phyloP scores from a whole-genome alignment of 306 rosid genomes.

The Albizia julibrissin region DNA sequence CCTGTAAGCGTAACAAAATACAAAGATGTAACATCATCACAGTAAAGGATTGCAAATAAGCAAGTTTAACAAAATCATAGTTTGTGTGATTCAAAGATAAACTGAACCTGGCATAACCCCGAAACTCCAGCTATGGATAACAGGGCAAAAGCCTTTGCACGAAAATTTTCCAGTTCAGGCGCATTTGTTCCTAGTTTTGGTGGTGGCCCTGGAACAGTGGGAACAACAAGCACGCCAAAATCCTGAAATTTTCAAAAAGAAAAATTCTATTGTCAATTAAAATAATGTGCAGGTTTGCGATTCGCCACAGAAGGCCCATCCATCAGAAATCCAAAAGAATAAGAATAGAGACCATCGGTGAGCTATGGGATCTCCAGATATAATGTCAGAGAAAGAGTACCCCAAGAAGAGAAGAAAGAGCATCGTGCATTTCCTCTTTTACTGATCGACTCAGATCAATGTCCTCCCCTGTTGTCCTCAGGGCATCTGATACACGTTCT shows the following conservation, averaged over 20 bases:
- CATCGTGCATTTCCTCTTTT: constrained; percentile 59
- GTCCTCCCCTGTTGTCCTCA: constrained; percentile 55
- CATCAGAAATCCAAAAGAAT: neutral
- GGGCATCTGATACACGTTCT: constrained; percentile 68
- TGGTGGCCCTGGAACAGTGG: constrained; percentile 88
- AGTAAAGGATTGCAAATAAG: neutral
- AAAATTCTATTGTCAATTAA: neutral
- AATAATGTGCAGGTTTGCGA: neutral
- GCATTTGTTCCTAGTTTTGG: constrained; percentile 64
- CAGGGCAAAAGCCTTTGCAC: constrained; percentile 69
- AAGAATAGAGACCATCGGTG: no score
- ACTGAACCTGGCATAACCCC: constrained; percentile 81
- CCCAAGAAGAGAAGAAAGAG: constrained; percentile 82
- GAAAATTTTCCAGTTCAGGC: constrained; percentile 54
- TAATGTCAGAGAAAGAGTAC: constrained; percentile 43
- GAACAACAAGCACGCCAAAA: constrained; percentile 73
- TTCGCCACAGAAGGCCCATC: neutral
- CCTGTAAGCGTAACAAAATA: constrained; percentile 46
- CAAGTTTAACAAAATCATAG: neutral
- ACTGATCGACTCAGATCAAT: constrained; percentile 48
- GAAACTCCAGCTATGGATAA: constrained; percentile 87
- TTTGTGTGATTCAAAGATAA: constrained; percentile 5
- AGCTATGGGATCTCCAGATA: no score
- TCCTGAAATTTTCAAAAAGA: constrained; percentile 52
- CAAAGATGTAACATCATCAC: neutral